Conservation (phyloP, 192 early-diverging fungal species). For the Coemansia reversa region DNA sequence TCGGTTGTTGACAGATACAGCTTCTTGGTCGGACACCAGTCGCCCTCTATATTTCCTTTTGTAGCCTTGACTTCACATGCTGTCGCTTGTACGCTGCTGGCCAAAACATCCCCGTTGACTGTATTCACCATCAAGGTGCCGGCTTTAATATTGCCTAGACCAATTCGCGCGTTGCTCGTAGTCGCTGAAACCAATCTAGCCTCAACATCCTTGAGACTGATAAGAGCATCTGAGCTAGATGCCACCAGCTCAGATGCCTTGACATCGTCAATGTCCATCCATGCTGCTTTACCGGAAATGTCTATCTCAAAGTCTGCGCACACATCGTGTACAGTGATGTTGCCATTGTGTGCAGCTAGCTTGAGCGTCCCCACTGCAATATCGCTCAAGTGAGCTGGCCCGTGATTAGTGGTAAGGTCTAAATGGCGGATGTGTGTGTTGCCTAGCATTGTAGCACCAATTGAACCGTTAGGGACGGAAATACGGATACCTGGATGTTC, state of each 20-base stretch:
- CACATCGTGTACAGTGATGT: slow-evolving; percentile 48
- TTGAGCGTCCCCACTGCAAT: slow-evolving; percentile 26
- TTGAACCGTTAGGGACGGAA: slow-evolving; percentile 34
- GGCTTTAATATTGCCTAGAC: slow-evolving; percentile 45
- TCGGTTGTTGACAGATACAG: slow-evolving; percentile 37
- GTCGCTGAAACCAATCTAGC: slow-evolving; percentile 25
- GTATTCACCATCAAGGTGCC: slow-evolving; percentile 31
- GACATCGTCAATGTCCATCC: slow-evolving; percentile 55
- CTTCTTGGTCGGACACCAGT: slow-evolving; percentile 40
- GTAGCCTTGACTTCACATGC: slow-evolving; percentile 28
- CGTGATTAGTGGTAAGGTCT: slow-evolving; percentile 40
- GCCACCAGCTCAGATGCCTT: slow-evolving; percentile 16
- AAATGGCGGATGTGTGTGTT: slow-evolving; percentile 27
- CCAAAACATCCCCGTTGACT: slow-evolving; percentile 33
- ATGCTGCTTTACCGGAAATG: slow-evolving; percentile 35
- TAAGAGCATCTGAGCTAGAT: slow-evolving; percentile 44
- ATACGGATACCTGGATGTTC: slow-evolving; percentile 48
- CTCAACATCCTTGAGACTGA: slow-evolving; percentile 49
- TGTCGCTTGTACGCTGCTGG: slow-evolving; percentile 18
- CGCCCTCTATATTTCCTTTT: slow-evolving; percentile 44
- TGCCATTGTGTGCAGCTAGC: slow-evolving; percentile 45
- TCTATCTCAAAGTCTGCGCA: slow-evolving; percentile 20
- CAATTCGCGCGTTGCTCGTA: slow-evolving; percentile 45
- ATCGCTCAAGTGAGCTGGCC: slow-evolving; percentile 48
- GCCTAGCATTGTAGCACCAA: slow-evolving; percentile 46